Conservation (phyloP, 2,329 filamentous ascomycete species). For the Ceratocystiopsis brevicomis region DNA sequence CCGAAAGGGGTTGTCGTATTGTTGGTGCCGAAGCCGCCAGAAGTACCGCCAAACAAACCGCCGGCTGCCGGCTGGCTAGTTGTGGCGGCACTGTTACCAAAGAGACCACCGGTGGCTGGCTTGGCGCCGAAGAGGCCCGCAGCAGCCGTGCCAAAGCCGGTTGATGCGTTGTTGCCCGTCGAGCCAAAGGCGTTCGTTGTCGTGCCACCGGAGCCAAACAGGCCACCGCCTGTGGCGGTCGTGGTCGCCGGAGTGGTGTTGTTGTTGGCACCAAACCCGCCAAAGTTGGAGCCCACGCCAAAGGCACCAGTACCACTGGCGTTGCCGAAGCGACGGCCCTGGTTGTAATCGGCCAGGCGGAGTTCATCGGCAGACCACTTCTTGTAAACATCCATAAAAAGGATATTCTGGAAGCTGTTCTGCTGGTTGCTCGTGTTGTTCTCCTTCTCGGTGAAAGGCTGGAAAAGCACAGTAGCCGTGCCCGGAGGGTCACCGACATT, state of each 20-base stretch:
- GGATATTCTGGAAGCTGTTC: slow-evolving; percentile 59
- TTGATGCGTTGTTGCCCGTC: slow-evolving; percentile 20
- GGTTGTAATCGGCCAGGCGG: slow-evolving; percentile 69
- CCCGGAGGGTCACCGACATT: slow-evolving; percentile 43
- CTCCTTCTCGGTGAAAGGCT: slow-evolving; percentile 57
- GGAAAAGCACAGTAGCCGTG: slow-evolving; percentile 51
- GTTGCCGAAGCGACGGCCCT: slow-evolving; percentile 71
- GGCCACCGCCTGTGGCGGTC: slow-evolving; percentile 13
- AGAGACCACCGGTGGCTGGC: slow-evolving; percentile 15
- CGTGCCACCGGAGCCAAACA: slow-evolving; percentile 21
- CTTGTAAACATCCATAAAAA: slow-evolving; percentile 62
- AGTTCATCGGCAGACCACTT: slow-evolving; percentile 84
- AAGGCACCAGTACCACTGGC: slow-evolving; percentile 71
- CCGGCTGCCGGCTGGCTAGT: slow-evolving; percentile 11
- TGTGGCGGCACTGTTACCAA: slow-evolving; percentile 15
- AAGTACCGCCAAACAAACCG: slow-evolving; percentile 20
- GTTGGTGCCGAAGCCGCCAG: slow-evolving; percentile 11
- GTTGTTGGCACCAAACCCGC: slow-evolving; percentile 27
- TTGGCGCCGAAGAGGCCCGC: slow-evolving; percentile 24
- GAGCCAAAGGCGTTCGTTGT: slow-evolving; percentile 19
- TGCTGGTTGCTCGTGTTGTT: slow-evolving; percentile 24
- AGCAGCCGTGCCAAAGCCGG: slow-evolving; percentile 8
- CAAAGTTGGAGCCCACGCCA: slow-evolving; percentile 38
- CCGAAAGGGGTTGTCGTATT: slow-evolving; percentile 11
- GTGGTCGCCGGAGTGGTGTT: slow-evolving; percentile 18